Percentiles rank a stretch among this genome's conserved stretches.
These are phyloP conservation scores for Amaranthus tricolor DNA, from an alignment of 179 eudicot genomes.

Conservation along the genomic window DNA sequence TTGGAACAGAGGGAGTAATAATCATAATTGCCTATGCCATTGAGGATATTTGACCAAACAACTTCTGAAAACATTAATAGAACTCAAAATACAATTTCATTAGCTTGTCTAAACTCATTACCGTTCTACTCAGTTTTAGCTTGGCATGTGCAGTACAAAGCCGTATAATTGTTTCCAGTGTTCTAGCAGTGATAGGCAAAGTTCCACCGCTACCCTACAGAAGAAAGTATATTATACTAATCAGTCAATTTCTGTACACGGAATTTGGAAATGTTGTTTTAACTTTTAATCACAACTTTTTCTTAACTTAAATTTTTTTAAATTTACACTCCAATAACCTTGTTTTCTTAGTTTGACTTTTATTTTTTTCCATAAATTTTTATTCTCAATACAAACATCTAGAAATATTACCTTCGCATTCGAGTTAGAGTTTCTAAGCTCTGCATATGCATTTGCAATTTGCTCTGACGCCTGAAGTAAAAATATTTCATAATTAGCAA, in stretches of 20 bases:
- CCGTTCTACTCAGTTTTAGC: conserved; percentile 87
- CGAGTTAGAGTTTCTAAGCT: conserved; percentile 86
- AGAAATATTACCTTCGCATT: conserved; percentile 64
- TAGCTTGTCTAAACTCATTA: conserved; percentile 21
- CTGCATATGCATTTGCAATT: conserved; percentile 96
- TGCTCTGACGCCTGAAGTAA: conserved; percentile 81
- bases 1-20: too few relatives aligned
- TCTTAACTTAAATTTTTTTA: too few relatives aligned
- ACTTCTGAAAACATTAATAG: too few relatives aligned
- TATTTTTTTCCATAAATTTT: too few relatives aligned
- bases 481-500: conserved; percentile 19
- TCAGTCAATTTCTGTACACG: neutral
- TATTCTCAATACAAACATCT: too few relatives aligned
- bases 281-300: neutral
- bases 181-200: conserved; percentile 98
- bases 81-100: neutral
- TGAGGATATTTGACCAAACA: neutral
- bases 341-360: too few relatives aligned
- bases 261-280: neutral
- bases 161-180: conserved; percentile 91
- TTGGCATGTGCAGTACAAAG: conserved; percentile 99
- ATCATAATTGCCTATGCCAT: neutral
- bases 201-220: conserved; percentile 92
- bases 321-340: too few relatives aligned
- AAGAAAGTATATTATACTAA: neutral